Percentiles rank a stretch among this genome's conserved stretches.
phyloP scores from a whole-genome alignment of 305 asterid genomes.

The Fraxinus greggii region DNA sequence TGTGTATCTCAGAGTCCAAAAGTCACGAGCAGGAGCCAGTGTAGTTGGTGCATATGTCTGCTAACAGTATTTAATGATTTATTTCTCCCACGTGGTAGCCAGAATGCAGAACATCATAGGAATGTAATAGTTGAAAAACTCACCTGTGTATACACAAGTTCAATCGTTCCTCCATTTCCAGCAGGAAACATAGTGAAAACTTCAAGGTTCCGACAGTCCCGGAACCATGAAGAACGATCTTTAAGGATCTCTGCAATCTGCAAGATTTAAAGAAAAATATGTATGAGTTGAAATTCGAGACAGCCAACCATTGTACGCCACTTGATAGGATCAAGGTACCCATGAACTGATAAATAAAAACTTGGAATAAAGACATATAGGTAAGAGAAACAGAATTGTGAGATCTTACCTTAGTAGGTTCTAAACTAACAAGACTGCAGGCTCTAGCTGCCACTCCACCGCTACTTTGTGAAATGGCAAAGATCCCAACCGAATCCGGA shows the following conservation, averaged over 20 bases:
- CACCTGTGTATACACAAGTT: slow-evolving; percentile 83
- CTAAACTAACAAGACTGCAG: slow-evolving; percentile 94
- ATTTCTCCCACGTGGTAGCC: not conserved
- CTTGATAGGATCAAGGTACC: not conserved
- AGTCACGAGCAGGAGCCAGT: slow-evolving; percentile 93
- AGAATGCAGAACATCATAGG: not conserved
- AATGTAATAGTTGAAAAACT: not conserved
- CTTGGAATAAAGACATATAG: not conserved
- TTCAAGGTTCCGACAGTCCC: slow-evolving; percentile 90
- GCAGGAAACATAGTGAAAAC: slow-evolving; percentile 84
- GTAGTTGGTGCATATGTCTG: slow-evolving; percentile 93
- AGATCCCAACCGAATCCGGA: slow-evolving; percentile 99
- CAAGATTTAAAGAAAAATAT: slow-evolving; percentile 3
- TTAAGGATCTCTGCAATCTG: slow-evolving; percentile 93
- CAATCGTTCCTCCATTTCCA: slow-evolving; percentile 88
- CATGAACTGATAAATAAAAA: not conserved
- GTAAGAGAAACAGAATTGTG: not conserved
- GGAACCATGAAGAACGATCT: slow-evolving; percentile 88
- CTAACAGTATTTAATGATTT: slow-evolving; percentile 19
- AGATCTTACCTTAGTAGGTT: slow-evolving; percentile 69
- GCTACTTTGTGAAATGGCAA: slow-evolving; percentile 87
- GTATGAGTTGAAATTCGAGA: not conserved
- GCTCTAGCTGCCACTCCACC: slow-evolving; percentile 99
- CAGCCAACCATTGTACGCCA: not conserved
- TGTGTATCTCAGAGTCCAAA: slow-evolving; percentile 96